A percentile compares a stretch with the other conserved stretches of the same genome.
Evolutionary conservation across 768 basidiomycete species (phyloP).

Genomic region (Chiua virens): DNA sequence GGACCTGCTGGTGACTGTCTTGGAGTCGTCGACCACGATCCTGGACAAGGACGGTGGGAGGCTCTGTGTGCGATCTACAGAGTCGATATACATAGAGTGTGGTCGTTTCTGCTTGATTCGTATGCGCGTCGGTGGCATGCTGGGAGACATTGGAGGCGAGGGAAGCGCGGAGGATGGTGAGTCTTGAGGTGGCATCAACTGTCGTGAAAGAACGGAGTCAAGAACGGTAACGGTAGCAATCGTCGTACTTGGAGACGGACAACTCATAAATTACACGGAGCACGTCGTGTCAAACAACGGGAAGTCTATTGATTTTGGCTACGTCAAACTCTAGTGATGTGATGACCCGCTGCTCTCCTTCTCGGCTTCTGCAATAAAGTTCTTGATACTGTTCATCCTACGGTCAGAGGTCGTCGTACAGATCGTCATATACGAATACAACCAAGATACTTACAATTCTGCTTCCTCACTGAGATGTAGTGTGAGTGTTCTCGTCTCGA

Average conservation of each 20-base stretch:
- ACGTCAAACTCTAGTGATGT: constrained; percentile 25
- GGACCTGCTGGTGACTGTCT: neutral
- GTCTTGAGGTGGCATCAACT: neutral
- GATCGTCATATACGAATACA: constrained; percentile 11
- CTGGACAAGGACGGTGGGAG: constrained; percentile 5
- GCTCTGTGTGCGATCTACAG: neutral
- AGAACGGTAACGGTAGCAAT: neutral
- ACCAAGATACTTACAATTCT: constrained; percentile 62
- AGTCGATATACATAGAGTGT: neutral
- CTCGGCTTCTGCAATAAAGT: constrained; percentile 82
- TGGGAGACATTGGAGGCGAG: constrained; percentile 17
- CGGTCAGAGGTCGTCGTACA: constrained; percentile 38
- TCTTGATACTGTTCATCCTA: constrained; percentile 69
- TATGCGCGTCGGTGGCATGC: constrained; percentile 7
- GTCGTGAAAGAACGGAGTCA: neutral
- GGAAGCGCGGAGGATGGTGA: neutral
- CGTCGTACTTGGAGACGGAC: too few relatives aligned
- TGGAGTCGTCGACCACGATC: neutral
- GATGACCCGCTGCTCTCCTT: constrained; percentile 56
- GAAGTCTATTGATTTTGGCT: too few relatives aligned
- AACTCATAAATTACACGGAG: too few relatives aligned
- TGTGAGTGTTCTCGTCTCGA: constrained; percentile 5
- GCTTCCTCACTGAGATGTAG: constrained; percentile 69
- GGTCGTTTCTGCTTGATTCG: constrained; percentile 15
- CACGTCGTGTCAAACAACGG: too few relatives aligned